Evolutionary conservation across 805 yeast species (phyloP).

Genomic region (Ogataea paraovalis): DNA sequence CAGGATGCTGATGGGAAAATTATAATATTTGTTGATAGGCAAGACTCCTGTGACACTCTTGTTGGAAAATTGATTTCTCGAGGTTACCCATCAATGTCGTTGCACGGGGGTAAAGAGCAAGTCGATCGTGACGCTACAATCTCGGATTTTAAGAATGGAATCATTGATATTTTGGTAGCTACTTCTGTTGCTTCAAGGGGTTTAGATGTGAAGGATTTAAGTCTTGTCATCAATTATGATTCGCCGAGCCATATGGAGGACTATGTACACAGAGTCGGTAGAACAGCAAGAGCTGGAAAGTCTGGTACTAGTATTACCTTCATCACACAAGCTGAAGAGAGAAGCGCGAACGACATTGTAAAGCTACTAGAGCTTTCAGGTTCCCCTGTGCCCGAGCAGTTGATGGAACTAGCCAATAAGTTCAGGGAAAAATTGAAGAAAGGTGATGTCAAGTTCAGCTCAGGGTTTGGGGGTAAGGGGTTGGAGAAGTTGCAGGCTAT

Average conservation of each 20-base stretch:
- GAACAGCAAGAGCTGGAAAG: conserved; percentile 91
- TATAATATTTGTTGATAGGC: conserved; percentile 83
- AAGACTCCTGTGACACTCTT: conserved; percentile 76
- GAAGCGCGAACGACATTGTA: conserved; percentile 64
- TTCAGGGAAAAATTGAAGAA: conserved; percentile 59
- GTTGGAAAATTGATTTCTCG: conserved; percentile 47
- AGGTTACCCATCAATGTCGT: conserved; percentile 58
- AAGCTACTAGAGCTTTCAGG: conserved; percentile 62
- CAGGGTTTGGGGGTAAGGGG: conserved; percentile 95
- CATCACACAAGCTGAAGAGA: conserved; percentile 55
- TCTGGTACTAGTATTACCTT: conserved; percentile 72
- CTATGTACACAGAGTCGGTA: conserved; percentile 91
- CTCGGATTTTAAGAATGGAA: conserved; percentile 60
- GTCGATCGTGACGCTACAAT: conserved; percentile 74
- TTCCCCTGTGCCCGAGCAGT: conserved; percentile 47
- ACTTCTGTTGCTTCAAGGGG: conserved; percentile 97
- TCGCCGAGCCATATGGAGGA: conserved; percentile 90
- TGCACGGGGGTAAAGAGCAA: conserved; percentile 94
- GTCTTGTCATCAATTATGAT: conserved; percentile 76
- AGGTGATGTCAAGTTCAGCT: conserved; percentile 59
- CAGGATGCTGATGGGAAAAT: conserved; percentile 44
- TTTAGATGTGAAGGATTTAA: conserved; percentile 81
- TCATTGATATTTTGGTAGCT: conserved; percentile 67
- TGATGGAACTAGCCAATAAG: conserved; percentile 45
- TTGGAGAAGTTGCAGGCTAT: conserved; percentile 68